Evolutionary conservation across 2,329 filamentous ascomycete genomes (phyloP).

Genomic region (Dactylellina sp.): DNA sequence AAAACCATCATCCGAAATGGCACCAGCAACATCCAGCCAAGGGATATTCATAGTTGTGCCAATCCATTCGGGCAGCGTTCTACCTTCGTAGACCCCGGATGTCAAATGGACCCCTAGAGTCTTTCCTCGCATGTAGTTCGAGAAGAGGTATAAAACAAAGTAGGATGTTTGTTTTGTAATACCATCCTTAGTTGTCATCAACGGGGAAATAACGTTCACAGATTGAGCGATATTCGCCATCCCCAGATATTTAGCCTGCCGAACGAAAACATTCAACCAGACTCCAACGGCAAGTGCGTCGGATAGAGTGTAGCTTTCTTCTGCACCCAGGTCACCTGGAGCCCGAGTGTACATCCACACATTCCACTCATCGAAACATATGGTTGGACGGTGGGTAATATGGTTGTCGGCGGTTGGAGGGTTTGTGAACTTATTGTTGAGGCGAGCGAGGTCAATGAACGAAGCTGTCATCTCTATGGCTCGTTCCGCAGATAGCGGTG

Average conservation of each 20-base stretch:
- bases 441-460: slow-evolving; percentile 78
- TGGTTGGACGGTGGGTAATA: slow-evolving; percentile 74
- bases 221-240: slow-evolving; percentile 84
- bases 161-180: slow-evolving; percentile 78
- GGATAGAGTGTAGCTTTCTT: slow-evolving; percentile 79
- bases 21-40: slow-evolving; percentile 76
- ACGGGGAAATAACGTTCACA: slow-evolving; percentile 80
- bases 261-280: slow-evolving; percentile 81
- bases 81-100: slow-evolving; percentile 73
- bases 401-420: slow-evolving; percentile 59
- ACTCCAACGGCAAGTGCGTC: slow-evolving; percentile 80
- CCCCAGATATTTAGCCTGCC: slow-evolving; percentile 76
- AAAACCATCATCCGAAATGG: slow-evolving; percentile 69
- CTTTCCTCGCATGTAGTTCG: slow-evolving; percentile 78
- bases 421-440: slow-evolving; percentile 69
- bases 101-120: slow-evolving; percentile 75
- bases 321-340: slow-evolving; percentile 77
- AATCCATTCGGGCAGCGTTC: slow-evolving; percentile 75
- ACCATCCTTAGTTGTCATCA: slow-evolving; percentile 76
- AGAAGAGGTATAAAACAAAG: slow-evolving; percentile 79
- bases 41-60: slow-evolving; percentile 75
- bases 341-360: slow-evolving; percentile 81
- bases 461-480: slow-evolving; percentile 77
- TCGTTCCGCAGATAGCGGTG: slow-evolving; percentile 77
- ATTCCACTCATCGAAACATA: slow-evolving; percentile 89